A percentile compares a stretch with the other conserved stretches of the same genome.
Conservation (phyloP, 2,329 filamentous ascomycete genomes). For the Alternaria hordeiaustralica region DNA sequence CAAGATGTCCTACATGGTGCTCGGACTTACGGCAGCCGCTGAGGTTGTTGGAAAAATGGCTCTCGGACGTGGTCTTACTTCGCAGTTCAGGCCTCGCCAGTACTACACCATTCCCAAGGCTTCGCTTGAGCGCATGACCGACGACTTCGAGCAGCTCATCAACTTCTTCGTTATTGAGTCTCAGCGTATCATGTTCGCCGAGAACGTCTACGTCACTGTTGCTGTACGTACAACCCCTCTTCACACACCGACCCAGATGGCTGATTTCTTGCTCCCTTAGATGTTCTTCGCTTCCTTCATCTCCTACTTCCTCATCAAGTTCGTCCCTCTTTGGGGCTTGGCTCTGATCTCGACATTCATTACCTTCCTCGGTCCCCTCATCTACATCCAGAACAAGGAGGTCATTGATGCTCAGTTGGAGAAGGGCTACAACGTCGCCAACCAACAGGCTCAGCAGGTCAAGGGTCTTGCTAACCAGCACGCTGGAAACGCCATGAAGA, state of each 20-base stretch:
- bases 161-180: conserved; percentile 74
- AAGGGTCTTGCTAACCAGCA: conserved; percentile 66
- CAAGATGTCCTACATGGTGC: conserved; percentile 64
- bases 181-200: conserved; percentile 69
- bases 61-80: conserved; percentile 65
- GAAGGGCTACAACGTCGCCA: conserved; percentile 61
- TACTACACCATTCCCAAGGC: conserved; percentile 72
- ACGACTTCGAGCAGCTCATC: conserved; percentile 68
- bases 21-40: conserved; percentile 65
- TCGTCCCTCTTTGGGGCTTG: conserved; percentile 70
- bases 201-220: conserved; percentile 67
- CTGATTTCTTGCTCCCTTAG: conserved; percentile 45
- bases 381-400: conserved; percentile 71
- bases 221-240: conserved; percentile 55
- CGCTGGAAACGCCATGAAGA: conserved; percentile 63
- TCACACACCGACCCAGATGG: neutral
- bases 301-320: conserved; percentile 70
- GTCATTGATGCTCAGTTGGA: conserved; percentile 67
- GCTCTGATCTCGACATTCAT: conserved; percentile 62
- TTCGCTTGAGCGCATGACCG: conserved; percentile 65
- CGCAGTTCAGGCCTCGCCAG: conserved; percentile 66
- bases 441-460: conserved; percentile 65
- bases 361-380: conserved; percentile 65
- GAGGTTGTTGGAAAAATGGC: conserved; percentile 64
- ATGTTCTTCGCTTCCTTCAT: conserved; percentile 65